Evolutionary conservation across 805 yeast species (phyloP).

Genomic region (Barnettozyma sp.): DNA sequence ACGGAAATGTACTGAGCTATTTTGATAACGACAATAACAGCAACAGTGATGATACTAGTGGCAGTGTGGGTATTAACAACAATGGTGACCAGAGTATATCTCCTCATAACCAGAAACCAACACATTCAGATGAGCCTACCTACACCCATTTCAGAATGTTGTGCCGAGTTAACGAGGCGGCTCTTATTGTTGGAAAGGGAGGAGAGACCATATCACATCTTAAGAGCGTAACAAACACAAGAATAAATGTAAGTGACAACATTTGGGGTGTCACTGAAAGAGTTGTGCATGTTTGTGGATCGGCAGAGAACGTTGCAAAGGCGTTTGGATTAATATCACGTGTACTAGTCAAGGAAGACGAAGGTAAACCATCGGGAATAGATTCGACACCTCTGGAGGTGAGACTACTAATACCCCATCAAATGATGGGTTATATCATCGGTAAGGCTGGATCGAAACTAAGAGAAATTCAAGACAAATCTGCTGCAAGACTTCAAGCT

Average conservation of each 20-base stretch:
- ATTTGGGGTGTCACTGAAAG: constrained; percentile 66
- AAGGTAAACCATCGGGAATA: constrained; percentile 51
- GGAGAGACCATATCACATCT: constrained; percentile 68
- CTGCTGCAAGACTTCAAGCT: constrained; percentile 72
- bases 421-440: constrained; percentile 71
- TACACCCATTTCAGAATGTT: constrained; percentile 66
- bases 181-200: constrained; percentile 67
- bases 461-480: constrained; percentile 73
- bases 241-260: constrained; percentile 68
- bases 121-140: constrained; percentile 46
- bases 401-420: constrained; percentile 66
- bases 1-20: too few relatives aligned
- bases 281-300: constrained; percentile 65
- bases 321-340: constrained; percentile 73
- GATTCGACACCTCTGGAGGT: constrained; percentile 49
- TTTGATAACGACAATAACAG: too few relatives aligned
- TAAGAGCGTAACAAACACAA: constrained; percentile 54
- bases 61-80: too few relatives aligned
- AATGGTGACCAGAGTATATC: too few relatives aligned
- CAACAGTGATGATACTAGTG: too few relatives aligned
- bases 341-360: constrained; percentile 59
- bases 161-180: constrained; percentile 70
- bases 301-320: constrained; percentile 71
- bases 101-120: too few relatives aligned
- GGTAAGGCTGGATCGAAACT: constrained; percentile 72